These are phyloP conservation scores for Claviceps digitariae DNA, from an alignment of 2,329 filamentous ascomycete species.

Conservation along the genomic window DNA sequence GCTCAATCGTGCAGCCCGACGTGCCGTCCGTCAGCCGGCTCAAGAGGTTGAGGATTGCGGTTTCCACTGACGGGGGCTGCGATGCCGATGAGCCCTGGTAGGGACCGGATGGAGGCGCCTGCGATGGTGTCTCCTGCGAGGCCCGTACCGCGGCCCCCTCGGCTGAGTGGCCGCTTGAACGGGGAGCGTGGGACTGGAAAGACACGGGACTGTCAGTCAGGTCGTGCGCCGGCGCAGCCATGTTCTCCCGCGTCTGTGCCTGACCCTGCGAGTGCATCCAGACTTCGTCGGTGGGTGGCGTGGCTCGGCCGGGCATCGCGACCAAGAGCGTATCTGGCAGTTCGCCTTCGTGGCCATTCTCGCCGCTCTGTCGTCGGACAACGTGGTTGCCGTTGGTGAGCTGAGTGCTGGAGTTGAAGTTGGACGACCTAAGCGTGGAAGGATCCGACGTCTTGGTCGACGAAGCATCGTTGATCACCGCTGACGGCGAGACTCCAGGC, in stretches of 20 bases:
- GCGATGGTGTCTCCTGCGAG: conserved; percentile 20
- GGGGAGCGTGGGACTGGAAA: conserved; percentile 19
- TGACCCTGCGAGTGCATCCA: conserved; percentile 48
- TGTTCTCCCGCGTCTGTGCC: conserved; percentile 28
- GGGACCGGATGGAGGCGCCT: conserved; percentile 8
- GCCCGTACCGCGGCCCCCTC: conserved; percentile 14
- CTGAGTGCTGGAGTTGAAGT: conserved; percentile 55
- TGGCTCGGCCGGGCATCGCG: conserved; percentile 27
- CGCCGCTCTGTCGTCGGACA: conserved; percentile 26
- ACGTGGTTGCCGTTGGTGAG: conserved; percentile 53
- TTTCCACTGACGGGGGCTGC: conserved; percentile 31
- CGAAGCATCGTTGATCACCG: conserved; percentile 68
- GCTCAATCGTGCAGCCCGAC: conserved; percentile 74
- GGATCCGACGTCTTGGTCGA: conserved; percentile 81
- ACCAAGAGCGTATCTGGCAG: conserved; percentile 41
- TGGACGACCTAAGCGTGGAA: conserved; percentile 48
- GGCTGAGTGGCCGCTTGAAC: conserved; percentile 18
- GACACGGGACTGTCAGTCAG: conserved; percentile 24
- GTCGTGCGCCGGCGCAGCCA: conserved; percentile 11
- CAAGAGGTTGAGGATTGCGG: conserved; percentile 44
- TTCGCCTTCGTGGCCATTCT: conserved; percentile 21
- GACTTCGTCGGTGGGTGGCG: conserved; percentile 32
- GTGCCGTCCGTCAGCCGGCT: conserved; percentile 51
- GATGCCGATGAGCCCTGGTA: conserved; percentile 26
- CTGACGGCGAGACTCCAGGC: conserved; percentile 43